A percentile compares a stretch with the other conserved stretches of the same genome.
These are phyloP conservation scores for Rubia tinctorum DNA, from an alignment of 305 asterid genomes.

Conservation along the genomic window DNA sequence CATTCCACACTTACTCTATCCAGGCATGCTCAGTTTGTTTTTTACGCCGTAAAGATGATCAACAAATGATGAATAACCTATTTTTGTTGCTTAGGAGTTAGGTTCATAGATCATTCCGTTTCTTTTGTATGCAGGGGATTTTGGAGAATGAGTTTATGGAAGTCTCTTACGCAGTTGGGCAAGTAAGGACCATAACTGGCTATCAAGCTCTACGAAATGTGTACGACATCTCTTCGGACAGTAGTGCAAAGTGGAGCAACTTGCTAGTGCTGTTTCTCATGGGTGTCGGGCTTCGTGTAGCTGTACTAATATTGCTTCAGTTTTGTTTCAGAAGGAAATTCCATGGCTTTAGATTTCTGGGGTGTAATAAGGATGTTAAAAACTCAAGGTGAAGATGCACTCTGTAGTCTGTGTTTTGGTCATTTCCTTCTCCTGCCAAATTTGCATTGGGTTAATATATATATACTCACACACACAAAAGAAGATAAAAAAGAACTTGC, in stretches of 20 bases:
- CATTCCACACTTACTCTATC: conserved; percentile 88
- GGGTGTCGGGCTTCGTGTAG: conserved; percentile 70
- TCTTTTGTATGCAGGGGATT: conserved; percentile 59
- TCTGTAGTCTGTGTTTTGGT: conserved; percentile 9
- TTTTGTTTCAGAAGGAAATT: conserved; percentile 46
- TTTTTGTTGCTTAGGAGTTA: neutral
- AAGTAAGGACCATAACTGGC: conserved; percentile 83
- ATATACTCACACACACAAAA: neutral
- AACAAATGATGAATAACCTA: neutral
- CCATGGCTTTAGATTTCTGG: conserved; percentile 32
- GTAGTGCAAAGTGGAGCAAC: conserved; percentile 76
- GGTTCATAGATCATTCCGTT: neutral
- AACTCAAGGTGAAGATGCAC: conserved; percentile 22
- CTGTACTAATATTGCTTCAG: conserved; percentile 55
- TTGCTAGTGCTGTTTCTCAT: conserved; percentile 63
- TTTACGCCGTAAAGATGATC: neutral
- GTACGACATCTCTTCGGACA: conserved; percentile 60
- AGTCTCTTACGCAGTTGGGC: conserved; percentile 85
- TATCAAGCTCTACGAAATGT: conserved; percentile 67
- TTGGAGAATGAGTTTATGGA: conserved; percentile 90
- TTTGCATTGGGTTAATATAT: neutral
- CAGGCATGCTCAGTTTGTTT: conserved; percentile 56
- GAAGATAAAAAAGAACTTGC: neutral
- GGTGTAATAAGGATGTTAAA: conserved; percentile 45
- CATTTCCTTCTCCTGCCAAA: conserved; percentile 3